Evolutionary conservation across 371 early-diverging fungal genomes (phyloP).

Genomic region (Zychaea mexicana): DNA sequence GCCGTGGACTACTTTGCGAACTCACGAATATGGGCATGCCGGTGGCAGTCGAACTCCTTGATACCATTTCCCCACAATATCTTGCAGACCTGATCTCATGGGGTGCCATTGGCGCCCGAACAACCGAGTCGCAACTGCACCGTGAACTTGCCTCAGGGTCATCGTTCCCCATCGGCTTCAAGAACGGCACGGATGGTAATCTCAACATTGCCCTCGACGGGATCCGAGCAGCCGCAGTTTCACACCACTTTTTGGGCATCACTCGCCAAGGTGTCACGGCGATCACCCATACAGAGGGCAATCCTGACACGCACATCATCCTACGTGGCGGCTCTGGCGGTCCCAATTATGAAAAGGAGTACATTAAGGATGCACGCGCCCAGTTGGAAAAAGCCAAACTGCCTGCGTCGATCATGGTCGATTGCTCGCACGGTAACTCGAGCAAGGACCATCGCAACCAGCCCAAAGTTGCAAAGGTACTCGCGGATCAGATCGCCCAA

Average conservation of each 20-base stretch:
- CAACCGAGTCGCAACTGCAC: slow-evolving; percentile 92
- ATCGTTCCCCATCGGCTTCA: slow-evolving; percentile 95
- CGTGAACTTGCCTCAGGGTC: slow-evolving; percentile 94
- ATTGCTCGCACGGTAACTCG: slow-evolving; percentile 87
- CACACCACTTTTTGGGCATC: slow-evolving; percentile 91
- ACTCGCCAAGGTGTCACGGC: slow-evolving; percentile 92
- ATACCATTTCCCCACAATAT: slow-evolving; percentile 94
- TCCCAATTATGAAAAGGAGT: slow-evolving; percentile 77
- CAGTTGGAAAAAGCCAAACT: slow-evolving; percentile 60
- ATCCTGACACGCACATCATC: slow-evolving; percentile 56
- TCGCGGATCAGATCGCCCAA: slow-evolving; percentile 64
- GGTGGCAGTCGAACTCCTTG: slow-evolving; percentile 87
- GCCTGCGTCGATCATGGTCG: slow-evolving; percentile 68
- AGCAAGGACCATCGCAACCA: slow-evolving; percentile 76
- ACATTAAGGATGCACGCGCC: slow-evolving; percentile 49
- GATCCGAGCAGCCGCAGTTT: slow-evolving; percentile 81
- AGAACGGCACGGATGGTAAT: slow-evolving; percentile 93
- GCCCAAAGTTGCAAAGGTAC: slow-evolving; percentile 54
- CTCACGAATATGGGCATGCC: slow-evolving; percentile 85
- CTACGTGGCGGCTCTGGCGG: slow-evolving; percentile 77
- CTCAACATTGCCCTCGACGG: slow-evolving; percentile 88
- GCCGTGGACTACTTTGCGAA: slow-evolving; percentile 74
- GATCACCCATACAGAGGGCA: slow-evolving; percentile 86
- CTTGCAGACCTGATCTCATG: slow-evolving; percentile 90
- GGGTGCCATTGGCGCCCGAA: slow-evolving; percentile 96